phyloP scores from a whole-genome alignment of 2,329 filamentous ascomycete species.

The Ophiostoma himal-ulmi region DNA sequence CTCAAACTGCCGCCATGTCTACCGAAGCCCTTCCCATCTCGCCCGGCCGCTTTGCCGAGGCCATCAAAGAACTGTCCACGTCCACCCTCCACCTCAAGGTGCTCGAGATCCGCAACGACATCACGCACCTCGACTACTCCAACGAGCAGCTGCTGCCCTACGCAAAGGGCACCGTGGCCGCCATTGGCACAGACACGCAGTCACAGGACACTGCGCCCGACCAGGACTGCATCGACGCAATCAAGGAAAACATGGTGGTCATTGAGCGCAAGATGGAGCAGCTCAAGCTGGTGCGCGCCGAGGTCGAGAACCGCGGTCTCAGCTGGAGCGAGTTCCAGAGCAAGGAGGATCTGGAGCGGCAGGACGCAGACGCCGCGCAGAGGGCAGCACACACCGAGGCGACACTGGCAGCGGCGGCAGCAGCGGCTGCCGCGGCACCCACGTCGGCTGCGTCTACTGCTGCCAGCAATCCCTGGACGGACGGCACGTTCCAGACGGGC shows the following conservation, averaged over 20 bases:
- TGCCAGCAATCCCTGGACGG: slow-evolving; percentile 46
- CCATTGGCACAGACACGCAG: slow-evolving; percentile 28
- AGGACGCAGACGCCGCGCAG: slow-evolving; percentile 19
- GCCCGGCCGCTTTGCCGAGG: slow-evolving; percentile 57
- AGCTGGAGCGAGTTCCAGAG: slow-evolving; percentile 53
- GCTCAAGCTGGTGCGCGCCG: slow-evolving; percentile 56
- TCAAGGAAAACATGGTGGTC: slow-evolving; percentile 64
- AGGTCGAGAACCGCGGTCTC: slow-evolving; percentile 56
- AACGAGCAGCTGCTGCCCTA: slow-evolving; percentile 68
- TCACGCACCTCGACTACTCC: slow-evolving; percentile 66
- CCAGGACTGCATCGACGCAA: slow-evolving; percentile 66
- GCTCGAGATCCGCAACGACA: slow-evolving; percentile 68
- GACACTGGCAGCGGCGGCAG: slow-evolving; percentile 9
- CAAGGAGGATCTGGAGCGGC: slow-evolving; percentile 36
- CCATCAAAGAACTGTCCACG: slow-evolving; percentile 60
- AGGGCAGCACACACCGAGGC: slow-evolving; percentile 16
- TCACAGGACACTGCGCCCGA: slow-evolving; percentile 44
- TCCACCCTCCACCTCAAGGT: slow-evolving; percentile 66
- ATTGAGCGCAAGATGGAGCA: slow-evolving; percentile 63
- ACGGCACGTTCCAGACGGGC: slow-evolving; percentile 59
- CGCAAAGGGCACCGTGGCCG: slow-evolving; percentile 45
- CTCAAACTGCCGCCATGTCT: background rate
- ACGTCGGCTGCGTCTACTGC: background rate
- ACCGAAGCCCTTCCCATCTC: slow-evolving; percentile 55
- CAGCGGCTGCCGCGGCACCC: background rate